phyloP scores from a whole-genome alignment of 2,329 filamentous ascomycete genomes.

The Sarocladium kiliense region DNA sequence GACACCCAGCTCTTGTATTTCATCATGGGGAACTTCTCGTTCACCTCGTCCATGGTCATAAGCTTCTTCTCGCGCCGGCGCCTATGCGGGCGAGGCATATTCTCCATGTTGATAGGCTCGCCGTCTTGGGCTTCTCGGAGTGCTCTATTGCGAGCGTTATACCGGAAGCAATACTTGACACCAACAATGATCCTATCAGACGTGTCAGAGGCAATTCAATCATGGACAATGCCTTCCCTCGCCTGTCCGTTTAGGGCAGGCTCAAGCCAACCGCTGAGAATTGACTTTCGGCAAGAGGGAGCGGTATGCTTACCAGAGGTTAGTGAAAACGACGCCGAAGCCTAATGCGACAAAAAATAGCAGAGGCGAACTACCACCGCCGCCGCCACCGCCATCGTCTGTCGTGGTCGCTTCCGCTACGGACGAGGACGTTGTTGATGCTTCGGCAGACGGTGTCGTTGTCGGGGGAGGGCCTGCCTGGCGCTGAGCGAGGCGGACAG shows the following conservation, averaged over 20 bases:
- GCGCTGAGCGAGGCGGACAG: slow-evolving; percentile 27
- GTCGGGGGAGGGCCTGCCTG: slow-evolving; percentile 11
- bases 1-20: slow-evolving; percentile 97
- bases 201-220: not conserved
- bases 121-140: slow-evolving; percentile 73
- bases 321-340: slow-evolving; percentile 97
- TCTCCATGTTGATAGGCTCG: slow-evolving; percentile 81
- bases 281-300: not conserved
- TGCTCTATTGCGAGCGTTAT: slow-evolving; percentile 88
- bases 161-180: slow-evolving; percentile 98
- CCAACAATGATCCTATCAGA: slow-evolving; percentile 89
- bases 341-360: slow-evolving; percentile 90
- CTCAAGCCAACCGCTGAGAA: not conserved
- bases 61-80: slow-evolving; percentile 93
- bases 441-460: slow-evolving; percentile 11
- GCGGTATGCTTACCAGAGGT: slow-evolving; percentile 71
- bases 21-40: slow-evolving; percentile 89
- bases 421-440: slow-evolving; percentile 15
- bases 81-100: slow-evolving; percentile 79
- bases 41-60: slow-evolving; percentile 99
- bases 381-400: slow-evolving; percentile 11
- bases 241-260: not conserved
- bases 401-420: slow-evolving; percentile 11
- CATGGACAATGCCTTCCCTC: not conserved
- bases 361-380: slow-evolving; percentile 35